Evolutionary conservation across 768 basidiomycete species (phyloP), one percentile per base, ranked within the genome.

Genomic region (Coprinellus aureogranulatus): DNA sequence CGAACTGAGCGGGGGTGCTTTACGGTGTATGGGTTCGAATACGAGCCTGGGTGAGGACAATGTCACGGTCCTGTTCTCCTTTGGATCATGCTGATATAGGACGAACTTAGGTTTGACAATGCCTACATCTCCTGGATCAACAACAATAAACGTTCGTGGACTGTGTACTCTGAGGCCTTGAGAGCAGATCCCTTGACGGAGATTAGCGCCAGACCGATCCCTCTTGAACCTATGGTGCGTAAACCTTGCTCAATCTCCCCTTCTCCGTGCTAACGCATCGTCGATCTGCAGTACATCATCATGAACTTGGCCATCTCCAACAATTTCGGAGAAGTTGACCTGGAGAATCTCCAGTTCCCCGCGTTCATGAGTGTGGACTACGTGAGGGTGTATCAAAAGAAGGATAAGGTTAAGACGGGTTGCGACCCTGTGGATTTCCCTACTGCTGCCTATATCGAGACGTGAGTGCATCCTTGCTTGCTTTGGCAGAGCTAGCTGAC

Each of bases 101-200:
- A 20, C n/a, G n/a, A n/a, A n/a, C 34, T 34, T 48, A 81, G 80
- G 14, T 79, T 77, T 55, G 79, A 81, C 58, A 67, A 75, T 54
- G 76, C 63, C 44, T 90, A 89, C 61, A 85, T 90, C 58, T 82
- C 84, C 22, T 90, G 88, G 88, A 79, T 89, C 55, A 85, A 77
- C 63, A 70, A 85, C 53, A 77, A 72, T 58, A 72, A 77, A 50
- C 72, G 73, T 3, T 75, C 81, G 11, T 88, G 86, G 87, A 86
- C 85, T 9, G 57, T 88, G 45, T 70, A 75, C 47, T 74, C 72
- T 2, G 71, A 70, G 14, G 88, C 78, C 4, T 49, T 88, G 48
- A 83, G 66, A 0, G 63, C 80, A 0, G 82, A 90, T 68, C 25
- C 74, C 9, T 62, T 65, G n/a, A 75, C 76, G 0, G 77, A 85